Base-by-base conservation (phyloP, 257 asterid genomes). In the Echites panduratus region DNA sequence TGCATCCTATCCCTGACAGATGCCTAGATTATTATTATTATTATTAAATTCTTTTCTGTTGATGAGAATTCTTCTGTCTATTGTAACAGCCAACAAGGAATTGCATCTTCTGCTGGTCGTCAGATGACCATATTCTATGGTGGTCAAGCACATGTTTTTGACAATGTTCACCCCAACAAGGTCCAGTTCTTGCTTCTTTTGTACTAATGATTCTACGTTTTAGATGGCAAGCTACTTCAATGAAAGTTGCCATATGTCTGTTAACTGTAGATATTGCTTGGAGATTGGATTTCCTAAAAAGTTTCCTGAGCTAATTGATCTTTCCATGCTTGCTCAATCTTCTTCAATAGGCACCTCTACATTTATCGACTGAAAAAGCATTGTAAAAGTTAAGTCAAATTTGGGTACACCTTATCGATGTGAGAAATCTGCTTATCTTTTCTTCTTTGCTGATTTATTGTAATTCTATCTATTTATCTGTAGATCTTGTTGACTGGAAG, bases 131-230 rank as follows among this genome's bases (percentile, higher is more conserved):
- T 93, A 84, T 93, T 93, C 79, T 93, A 90, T 14, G 91, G 91
- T 53, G 98, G 98, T 75, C 98, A 93, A 81, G 97, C 97, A 1
- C 98, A 90, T 72, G 98, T 90, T 22, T 93, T 93, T 65, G 98
- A 93, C 86, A 85, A 84, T 68, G 96, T 93, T 71, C 96, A 87
- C 76, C 96, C 95, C 41, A 90, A 80, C 78, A 90, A 93, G 97
- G 98, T 93, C 44, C 65, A 69, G 35, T 67, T 78, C 63, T 76
- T 68, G 72, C 74, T 49, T 54, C 66, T 63, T 71, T 73, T 1
- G 41, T 41, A 27, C 8, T 22, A 7, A 40, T 64, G 29, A 19
- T 35, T 57, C 47, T 14, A 16, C 65, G 9, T 4, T 32, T 22
- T 24, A 29, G 67, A 12, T 38, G 13, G 12, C 7, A 14, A 61